phyloP scores from a whole-genome alignment of 2,329 filamentous ascomycete species.

The Ophiostoma tasmaniense region DNA sequence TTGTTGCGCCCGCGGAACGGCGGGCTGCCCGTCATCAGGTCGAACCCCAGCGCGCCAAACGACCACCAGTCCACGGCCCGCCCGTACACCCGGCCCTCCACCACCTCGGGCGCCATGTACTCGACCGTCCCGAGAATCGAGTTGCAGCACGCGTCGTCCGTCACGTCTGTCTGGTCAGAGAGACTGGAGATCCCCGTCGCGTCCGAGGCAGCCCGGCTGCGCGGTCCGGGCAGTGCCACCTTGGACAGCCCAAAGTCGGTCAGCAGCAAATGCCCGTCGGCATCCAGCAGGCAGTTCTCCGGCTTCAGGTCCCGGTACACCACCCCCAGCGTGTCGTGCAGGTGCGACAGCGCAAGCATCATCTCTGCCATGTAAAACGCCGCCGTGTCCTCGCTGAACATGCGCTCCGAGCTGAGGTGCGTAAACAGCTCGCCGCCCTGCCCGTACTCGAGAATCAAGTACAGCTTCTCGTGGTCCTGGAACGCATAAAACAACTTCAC shows the following conservation, averaged over 20 bases:
- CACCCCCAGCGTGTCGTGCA: conserved; percentile 85
- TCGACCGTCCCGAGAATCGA: conserved; percentile 92
- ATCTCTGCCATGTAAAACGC: conserved; percentile 99
- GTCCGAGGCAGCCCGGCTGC: conserved; percentile 36
- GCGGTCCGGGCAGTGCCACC: conserved; percentile 53
- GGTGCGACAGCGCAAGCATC: conserved; percentile 84
- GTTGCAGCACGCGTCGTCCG: conserved; percentile 62
- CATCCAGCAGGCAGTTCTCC: conserved; percentile 90
- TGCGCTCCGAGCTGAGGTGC: conserved; percentile 86
- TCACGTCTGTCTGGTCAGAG: not conserved
- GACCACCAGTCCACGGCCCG: conserved; percentile 99
- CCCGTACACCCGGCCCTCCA: conserved; percentile 80
- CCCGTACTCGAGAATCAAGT: conserved; percentile 94
- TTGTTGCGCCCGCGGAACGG: conserved; percentile 89
- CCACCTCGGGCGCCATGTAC: conserved; percentile 97
- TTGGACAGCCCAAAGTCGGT: conserved; percentile 98
- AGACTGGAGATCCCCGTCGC: no score
- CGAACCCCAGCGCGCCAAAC: conserved; percentile 82
- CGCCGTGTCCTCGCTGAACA: conserved; percentile 83
- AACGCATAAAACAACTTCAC: conserved; percentile 98
- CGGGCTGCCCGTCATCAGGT: conserved; percentile 84
- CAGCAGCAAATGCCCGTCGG: conserved; percentile 82
- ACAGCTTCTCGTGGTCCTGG: conserved; percentile 95
- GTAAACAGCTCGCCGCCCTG: conserved; percentile 95
- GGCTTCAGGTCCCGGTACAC: conserved; percentile 97